Base-by-base conservation (phyloP, 768 basidiomycete genomes). In the Rhodotorula sphaerocarpa region DNA sequence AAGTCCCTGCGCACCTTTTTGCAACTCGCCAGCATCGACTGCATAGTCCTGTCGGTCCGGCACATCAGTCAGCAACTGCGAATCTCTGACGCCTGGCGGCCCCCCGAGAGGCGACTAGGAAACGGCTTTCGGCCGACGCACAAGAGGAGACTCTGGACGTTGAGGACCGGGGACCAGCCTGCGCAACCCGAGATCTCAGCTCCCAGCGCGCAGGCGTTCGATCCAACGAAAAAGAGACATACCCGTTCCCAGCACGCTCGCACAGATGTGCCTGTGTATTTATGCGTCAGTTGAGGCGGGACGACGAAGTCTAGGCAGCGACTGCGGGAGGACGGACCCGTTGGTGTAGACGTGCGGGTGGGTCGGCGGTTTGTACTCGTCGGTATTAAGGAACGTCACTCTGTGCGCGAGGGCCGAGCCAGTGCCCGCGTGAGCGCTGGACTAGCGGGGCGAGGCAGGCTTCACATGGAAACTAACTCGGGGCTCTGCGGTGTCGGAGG, bases 21-120 rank as follows among this genome's bases (percentile, higher is more conserved):
- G 82, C 87, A 89, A 11, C 86, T 88, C 28, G 88, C 90, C 60
- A 92, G 80, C 90, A 92, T 92, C 71, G 86, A 88, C 77, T 91
- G 90, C 50, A 92, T 76, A 6, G 89, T 90, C 23, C 50, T 51
- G 34, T 20, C n/a, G n/a, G n/a, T 34, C 23, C 36, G 36, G 81
- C 31, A 84, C 79, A 27, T 88, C 87, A 64, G 57, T 47, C 27
- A 31, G n/a, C n/a, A n/a, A n/a, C n/a, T n/a, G n/a, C n/a, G n/a
- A n/a, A n/a, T n/a, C n/a, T n/a, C n/a, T n/a, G n/a, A n/a, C n/a
- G n/a, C n/a, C n/a, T n/a, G n/a, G n/a, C n/a, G n/a, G n/a, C n/a
- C n/a, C n/a, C n/a, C n/a, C n/a, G n/a, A n/a, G n/a, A n/a, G n/a
- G n/a, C n/a, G n/a, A n/a, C n/a, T 50, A 36, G 9, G 20, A 18